Evolutionary conservation across 108 stramenopile genomes (phyloP).

Genomic region (Skeletonema costatum): DNA sequence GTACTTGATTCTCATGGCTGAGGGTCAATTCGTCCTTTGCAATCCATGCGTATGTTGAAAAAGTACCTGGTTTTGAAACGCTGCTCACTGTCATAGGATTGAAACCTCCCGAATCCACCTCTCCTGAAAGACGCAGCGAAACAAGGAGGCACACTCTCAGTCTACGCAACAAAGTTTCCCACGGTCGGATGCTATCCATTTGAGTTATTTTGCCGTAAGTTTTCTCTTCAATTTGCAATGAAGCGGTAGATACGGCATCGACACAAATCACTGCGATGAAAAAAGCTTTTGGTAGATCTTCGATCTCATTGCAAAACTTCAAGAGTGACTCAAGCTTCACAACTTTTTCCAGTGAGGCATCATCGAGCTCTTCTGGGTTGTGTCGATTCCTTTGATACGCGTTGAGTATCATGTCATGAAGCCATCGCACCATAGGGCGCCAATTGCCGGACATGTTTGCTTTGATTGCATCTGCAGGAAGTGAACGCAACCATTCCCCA

Average conservation of each 20-base stretch:
- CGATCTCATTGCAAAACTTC: constrained; percentile 61
- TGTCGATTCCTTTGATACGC: constrained; percentile 31
- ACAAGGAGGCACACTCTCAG: constrained; percentile 76
- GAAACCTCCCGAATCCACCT: constrained; percentile 56
- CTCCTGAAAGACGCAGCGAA: constrained; percentile 59
- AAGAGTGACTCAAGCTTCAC: constrained; percentile 50
- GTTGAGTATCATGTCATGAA: constrained; percentile 57
- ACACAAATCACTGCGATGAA: constrained; percentile 67
- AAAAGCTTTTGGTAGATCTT: constrained; percentile 75
- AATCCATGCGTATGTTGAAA: constrained; percentile 80
- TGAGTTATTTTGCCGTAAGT: constrained; percentile 69
- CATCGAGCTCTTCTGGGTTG: constrained; percentile 2
- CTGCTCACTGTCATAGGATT: constrained; percentile 66
- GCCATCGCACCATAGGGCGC: constrained; percentile 73
- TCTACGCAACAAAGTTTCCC: constrained; percentile 72
- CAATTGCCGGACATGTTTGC: constrained; percentile 55
- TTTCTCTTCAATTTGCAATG: constrained; percentile 60
- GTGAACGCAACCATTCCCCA: constrained; percentile 78
- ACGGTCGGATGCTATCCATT: constrained; percentile 40
- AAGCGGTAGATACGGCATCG: constrained; percentile 59
- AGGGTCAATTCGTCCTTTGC: constrained; percentile 75
- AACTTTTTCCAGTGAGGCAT: constrained; percentile 16
- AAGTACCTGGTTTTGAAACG: constrained; percentile 56
- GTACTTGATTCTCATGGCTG: constrained; percentile 73
- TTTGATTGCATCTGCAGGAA: constrained; percentile 54